Evolutionary conservation across 352 stramenopile genomes (phyloP).

Genomic region (Pelagophyceae sp.): DNA sequence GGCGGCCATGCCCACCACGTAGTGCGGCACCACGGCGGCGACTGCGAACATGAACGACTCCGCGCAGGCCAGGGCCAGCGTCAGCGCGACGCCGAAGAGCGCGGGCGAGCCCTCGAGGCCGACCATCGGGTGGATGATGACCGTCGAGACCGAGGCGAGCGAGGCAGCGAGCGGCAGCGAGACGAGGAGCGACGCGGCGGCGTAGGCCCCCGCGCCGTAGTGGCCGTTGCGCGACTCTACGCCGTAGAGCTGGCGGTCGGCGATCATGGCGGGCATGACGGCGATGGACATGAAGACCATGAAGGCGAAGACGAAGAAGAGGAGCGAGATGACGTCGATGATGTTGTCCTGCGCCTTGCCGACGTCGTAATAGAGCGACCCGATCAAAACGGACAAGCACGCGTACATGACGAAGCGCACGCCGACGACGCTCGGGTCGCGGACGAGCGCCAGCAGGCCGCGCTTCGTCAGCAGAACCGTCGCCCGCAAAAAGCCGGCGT

Average conservation of each 20-base stretch:
- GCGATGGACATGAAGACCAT: conserved; percentile 75
- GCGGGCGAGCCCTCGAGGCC: conserved; percentile 50
- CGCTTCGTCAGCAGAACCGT: too few species aligned
- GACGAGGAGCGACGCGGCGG: conserved; percentile 58
- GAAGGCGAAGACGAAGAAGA: conserved; percentile 74
- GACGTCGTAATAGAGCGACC: conserved; percentile 36
- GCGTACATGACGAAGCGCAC: conserved; percentile 43
- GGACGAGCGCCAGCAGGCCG: conserved; percentile 38
- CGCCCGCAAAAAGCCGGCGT: too few species aligned
- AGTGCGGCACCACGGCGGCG: conserved; percentile 61
- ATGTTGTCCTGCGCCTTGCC: conserved; percentile 30
- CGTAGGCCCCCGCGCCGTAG: conserved; percentile 61
- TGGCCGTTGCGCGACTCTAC: conserved; percentile 67
- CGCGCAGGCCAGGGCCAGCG: conserved; percentile 47
- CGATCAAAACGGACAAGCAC: conserved; percentile 40
- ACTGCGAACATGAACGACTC: conserved; percentile 69
- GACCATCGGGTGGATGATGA: conserved; percentile 49
- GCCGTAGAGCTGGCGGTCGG: conserved; percentile 66
- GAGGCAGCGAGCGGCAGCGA: conserved; percentile 59
- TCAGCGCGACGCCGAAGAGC: conserved; percentile 61
- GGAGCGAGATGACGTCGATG: conserved; percentile 43
- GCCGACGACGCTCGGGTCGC: conserved; percentile 39
- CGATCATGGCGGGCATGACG: conserved; percentile 69
- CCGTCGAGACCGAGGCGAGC: conserved; percentile 46
- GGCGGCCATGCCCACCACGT: conserved; percentile 71